A percentile compares a stretch with the other conserved stretches of the same genome.
phyloP scores from a whole-genome alignment of 352 stramenopile genomes.

The Phytophthora pinifolia region DNA sequence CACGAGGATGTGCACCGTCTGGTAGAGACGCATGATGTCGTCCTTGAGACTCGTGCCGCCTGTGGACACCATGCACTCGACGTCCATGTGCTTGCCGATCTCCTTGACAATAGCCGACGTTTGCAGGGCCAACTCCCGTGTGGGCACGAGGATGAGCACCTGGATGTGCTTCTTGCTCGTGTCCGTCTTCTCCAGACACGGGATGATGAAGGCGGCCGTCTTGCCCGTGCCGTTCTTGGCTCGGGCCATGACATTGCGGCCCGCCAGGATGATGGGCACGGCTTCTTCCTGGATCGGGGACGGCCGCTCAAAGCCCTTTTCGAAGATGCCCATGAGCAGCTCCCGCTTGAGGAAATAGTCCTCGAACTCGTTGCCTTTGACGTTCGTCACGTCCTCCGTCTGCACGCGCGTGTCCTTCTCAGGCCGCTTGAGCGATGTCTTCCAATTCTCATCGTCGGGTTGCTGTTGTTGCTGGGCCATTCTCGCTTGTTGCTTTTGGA shows the following conservation, averaged over 20 bases:
- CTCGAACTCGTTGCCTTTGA: slow-evolving; percentile 99
- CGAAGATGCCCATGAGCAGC: slow-evolving; percentile 99
- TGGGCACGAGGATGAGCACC: slow-evolving; percentile 99
- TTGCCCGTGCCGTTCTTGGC: slow-evolving; percentile 99
- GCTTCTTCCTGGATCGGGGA: slow-evolving; percentile 99
- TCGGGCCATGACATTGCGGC: slow-evolving; percentile 97
- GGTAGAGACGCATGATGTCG: slow-evolving; percentile 99
- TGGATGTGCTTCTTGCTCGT: slow-evolving; percentile 96
- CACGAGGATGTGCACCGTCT: slow-evolving; percentile 99
- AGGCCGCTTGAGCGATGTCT: slow-evolving; percentile 74
- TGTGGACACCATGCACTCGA: slow-evolving; percentile 99
- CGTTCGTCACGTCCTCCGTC: slow-evolving; percentile 97
- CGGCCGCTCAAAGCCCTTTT: slow-evolving; percentile 99
- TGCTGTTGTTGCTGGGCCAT: slow-evolving; percentile 35
- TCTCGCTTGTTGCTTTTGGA: slow-evolving; percentile 7
- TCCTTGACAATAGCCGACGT: slow-evolving; percentile 98
- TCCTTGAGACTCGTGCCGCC: slow-evolving; percentile 98
- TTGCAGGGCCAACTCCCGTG: slow-evolving; percentile 98
- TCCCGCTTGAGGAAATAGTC: slow-evolving; percentile 99
- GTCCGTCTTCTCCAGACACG: slow-evolving; percentile 99
- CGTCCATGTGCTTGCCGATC: slow-evolving; percentile 97
- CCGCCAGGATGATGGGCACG: slow-evolving; percentile 98
- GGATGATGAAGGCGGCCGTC: slow-evolving; percentile 99
- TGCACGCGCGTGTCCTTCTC: slow-evolving; percentile 89
- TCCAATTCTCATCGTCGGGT: slow-evolving; percentile 65